Percentiles rank a stretch among this genome's conserved stretches.
Conservation (phyloP, 805 yeast species). For the Lachancea sp. region DNA sequence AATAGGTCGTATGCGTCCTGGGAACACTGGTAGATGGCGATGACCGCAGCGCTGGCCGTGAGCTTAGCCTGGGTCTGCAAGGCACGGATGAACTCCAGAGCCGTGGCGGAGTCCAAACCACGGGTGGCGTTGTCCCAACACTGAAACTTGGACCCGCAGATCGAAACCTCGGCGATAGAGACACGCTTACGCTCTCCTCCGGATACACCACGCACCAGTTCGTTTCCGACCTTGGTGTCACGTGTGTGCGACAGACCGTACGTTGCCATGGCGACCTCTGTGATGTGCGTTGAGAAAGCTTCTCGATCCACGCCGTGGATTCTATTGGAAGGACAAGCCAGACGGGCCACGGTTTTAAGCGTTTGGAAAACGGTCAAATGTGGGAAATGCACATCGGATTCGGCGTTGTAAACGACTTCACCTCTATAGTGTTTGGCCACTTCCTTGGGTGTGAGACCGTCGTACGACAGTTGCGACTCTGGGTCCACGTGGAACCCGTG, state of each 20-base stretch:
- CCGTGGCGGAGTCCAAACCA: constrained; percentile 81
- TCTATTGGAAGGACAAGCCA: constrained; percentile 59
- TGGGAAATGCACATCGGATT: constrained; percentile 62
- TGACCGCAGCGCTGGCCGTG: constrained; percentile 48
- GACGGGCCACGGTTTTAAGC: constrained; percentile 51
- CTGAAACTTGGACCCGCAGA: constrained; percentile 55
- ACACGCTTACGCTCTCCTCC: constrained; percentile 87
- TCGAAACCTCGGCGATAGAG: constrained; percentile 70
- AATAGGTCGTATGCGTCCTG: constrained; percentile 59
- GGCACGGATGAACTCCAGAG: constrained; percentile 64
- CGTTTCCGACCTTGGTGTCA: constrained; percentile 56
- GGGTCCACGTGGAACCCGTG: constrained; percentile 49
- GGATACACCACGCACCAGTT: constrained; percentile 63
- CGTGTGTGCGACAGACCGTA: constrained; percentile 58
- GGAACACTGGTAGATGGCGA: constrained; percentile 66
- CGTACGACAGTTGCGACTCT: constrained; percentile 44
- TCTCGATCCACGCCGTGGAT: constrained; percentile 54
- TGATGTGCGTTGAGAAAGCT: constrained; percentile 46
- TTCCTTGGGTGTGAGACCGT: constrained; percentile 48
- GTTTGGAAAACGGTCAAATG: constrained; percentile 63
- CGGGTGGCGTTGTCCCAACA: constrained; percentile 83
- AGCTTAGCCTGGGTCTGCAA: constrained; percentile 56
- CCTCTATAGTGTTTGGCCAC: constrained; percentile 52
- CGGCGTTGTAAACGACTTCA: constrained; percentile 66
- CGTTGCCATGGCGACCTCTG: constrained; percentile 47